These are phyloP conservation scores for Mariannaea elegans DNA, from an alignment of 2,329 filamentous ascomycete species.

Conservation along the genomic window DNA sequence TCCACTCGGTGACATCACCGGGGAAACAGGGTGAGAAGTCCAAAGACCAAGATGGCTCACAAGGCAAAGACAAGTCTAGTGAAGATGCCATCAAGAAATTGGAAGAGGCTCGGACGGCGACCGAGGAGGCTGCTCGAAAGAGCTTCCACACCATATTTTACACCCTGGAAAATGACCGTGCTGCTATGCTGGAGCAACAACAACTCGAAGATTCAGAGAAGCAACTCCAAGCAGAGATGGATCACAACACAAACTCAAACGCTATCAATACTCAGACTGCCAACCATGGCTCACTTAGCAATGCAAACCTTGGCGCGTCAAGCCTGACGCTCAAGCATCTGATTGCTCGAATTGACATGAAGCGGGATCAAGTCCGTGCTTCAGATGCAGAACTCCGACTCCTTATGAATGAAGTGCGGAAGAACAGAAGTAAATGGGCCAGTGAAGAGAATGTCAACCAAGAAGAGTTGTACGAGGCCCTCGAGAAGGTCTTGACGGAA, in stretches of 20 bases:
- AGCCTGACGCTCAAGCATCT: conserved; percentile 96
- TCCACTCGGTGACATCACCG: conserved; percentile 68
- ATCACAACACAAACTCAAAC: conserved; percentile 65
- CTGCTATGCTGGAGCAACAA: conserved; percentile 97
- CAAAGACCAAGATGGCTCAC: conserved; percentile 58
- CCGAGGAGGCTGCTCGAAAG: conserved; percentile 86
- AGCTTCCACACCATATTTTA: conserved; percentile 96
- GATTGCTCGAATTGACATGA: conserved; percentile 93
- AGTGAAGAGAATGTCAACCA: conserved; percentile 97
- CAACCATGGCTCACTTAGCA: conserved; percentile 89
- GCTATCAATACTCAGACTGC: conserved; percentile 61
- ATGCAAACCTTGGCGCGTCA: conserved; percentile 92
- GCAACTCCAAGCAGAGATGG: conserved; percentile 95
- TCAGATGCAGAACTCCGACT: conserved; percentile 92
- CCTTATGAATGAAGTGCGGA: conserved; percentile 95
- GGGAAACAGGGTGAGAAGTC: conserved; percentile 65
- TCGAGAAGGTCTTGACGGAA: conserved; percentile 96
- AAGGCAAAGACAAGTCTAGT: conserved; percentile 71
- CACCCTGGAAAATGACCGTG: conserved; percentile 92
- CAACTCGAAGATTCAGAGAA: conserved; percentile 96
- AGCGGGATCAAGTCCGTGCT: conserved; percentile 87
- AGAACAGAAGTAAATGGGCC: conserved; percentile 98
- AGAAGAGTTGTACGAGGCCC: conserved; percentile 95
- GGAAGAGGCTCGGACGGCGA: conserved; percentile 89
- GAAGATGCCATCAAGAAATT: conserved; percentile 93